Conservation (phyloP, 202 grass and related monocot species). For the Hordeum pubiflorum region DNA sequence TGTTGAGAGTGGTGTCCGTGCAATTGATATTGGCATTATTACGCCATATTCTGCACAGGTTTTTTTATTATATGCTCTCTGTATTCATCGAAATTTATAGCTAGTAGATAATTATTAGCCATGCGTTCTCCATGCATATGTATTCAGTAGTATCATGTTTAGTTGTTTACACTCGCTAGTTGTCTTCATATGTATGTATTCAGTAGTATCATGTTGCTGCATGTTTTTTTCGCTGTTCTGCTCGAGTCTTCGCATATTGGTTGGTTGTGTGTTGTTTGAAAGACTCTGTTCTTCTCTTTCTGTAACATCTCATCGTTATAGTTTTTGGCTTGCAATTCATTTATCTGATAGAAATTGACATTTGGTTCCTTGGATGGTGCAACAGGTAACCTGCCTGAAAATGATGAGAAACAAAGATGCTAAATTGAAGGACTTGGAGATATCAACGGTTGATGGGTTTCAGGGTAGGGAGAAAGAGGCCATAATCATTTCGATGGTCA, state of each 20-base stretch:
- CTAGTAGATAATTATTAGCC: background rate
- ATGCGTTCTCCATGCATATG: background rate
- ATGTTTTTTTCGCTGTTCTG: conserved; percentile 11
- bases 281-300: background rate
- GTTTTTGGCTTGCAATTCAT: background rate
- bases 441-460: conserved; percentile 96
- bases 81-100: background rate
- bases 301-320: background rate
- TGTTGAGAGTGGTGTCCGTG: conserved; percentile 72
- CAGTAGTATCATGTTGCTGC: background rate
- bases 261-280: background rate
- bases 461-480: conserved; percentile 94
- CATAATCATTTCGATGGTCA: conserved; percentile 92
- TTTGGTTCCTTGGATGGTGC: background rate
- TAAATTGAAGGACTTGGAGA: conserved; percentile 83
- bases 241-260: background rate
- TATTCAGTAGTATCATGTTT: background rate
- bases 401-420: conserved; percentile 77
- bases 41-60: conserved; percentile 95
- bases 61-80: conserved; percentile 15
- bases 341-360: background rate
- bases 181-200: background rate
- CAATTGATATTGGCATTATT: conserved; percentile 96
- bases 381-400: conserved; percentile 74
- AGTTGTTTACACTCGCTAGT: background rate